phyloP scores from a whole-genome alignment of 2,329 filamentous ascomycete genomes.

The Thielaviopsis euricoi region DNA sequence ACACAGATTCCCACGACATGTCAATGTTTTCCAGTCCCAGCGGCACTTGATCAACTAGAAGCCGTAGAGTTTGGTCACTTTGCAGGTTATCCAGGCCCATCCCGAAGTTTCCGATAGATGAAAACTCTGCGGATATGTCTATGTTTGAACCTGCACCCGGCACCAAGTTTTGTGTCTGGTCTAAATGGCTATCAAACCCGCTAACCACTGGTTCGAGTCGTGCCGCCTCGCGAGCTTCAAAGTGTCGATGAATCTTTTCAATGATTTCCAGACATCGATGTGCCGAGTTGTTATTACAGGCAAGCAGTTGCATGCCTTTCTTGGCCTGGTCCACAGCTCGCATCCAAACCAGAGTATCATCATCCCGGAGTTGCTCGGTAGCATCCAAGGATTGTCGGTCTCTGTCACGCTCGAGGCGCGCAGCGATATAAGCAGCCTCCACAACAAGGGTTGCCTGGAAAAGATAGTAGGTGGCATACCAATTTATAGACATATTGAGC shows the following conservation, averaged over 20 bases:
- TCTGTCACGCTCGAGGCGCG: not conserved
- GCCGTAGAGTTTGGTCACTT: conserved; percentile 4
- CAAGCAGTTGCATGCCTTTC: not conserved
- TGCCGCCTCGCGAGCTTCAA: not conserved
- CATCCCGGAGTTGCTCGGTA: not conserved
- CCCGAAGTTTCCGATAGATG: not conserved
- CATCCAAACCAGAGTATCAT: not conserved
- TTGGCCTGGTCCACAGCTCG: not conserved
- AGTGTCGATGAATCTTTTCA: conserved; percentile 4
- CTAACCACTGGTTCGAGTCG: not conserved
- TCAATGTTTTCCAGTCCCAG: not conserved
- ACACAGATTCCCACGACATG: conserved; percentile 1
- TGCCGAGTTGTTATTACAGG: conserved; percentile 1
- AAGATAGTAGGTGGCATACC: conserved; percentile 28
- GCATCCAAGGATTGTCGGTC: not conserved
- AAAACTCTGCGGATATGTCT: not conserved
- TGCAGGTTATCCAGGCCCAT: not conserved
- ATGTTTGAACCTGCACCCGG: not conserved
- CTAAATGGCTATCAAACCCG: not conserved
- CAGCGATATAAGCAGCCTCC: conserved; percentile 14
- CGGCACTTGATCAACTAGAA: conserved; percentile 5
- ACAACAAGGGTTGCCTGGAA: conserved; percentile 28
- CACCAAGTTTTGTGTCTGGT: not conserved
- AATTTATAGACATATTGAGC: conserved; percentile 21
- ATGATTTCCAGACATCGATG: conserved; percentile 1